Evolutionary conservation across 2,329 filamentous ascomycete species (phyloP).

Genomic region (Botrytis deweyae): DNA sequence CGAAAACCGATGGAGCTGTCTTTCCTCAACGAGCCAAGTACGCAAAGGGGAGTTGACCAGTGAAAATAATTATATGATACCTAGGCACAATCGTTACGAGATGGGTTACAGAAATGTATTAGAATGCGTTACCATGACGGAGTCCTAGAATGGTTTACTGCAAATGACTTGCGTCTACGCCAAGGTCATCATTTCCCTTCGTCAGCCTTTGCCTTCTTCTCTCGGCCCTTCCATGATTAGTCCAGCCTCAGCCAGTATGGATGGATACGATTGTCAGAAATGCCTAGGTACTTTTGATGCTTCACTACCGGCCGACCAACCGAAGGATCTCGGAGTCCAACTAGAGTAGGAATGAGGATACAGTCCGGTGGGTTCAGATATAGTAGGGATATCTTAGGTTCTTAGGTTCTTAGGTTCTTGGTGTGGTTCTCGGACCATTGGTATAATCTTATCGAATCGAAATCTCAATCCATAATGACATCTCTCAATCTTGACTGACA

Average conservation of each 20-base stretch:
- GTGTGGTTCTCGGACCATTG: background rate
- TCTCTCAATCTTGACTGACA: background rate
- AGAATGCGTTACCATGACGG: background rate
- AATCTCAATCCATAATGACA: background rate
- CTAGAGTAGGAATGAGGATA: background rate
- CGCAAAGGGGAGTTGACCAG: background rate
- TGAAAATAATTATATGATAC: background rate
- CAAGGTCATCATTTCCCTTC: background rate
- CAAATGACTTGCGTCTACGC: background rate
- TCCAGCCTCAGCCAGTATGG: background rate
- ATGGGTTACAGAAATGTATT: background rate
- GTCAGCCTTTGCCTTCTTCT: background rate
- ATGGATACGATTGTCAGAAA: background rate
- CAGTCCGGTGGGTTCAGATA: background rate
- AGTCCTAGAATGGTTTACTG: background rate
- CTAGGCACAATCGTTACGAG: background rate
- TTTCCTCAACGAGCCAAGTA: background rate
- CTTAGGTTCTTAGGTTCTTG: background rate
- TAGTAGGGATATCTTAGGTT: background rate
- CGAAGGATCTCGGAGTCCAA: background rate
- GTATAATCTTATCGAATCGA: conserved; percentile 3
- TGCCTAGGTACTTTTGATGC: background rate
- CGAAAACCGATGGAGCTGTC: background rate
- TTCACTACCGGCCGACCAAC: background rate
- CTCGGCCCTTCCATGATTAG: background rate